Conservation (phyloP, 2,329 filamentous ascomycete species). For the Rosellinia necatrix region DNA sequence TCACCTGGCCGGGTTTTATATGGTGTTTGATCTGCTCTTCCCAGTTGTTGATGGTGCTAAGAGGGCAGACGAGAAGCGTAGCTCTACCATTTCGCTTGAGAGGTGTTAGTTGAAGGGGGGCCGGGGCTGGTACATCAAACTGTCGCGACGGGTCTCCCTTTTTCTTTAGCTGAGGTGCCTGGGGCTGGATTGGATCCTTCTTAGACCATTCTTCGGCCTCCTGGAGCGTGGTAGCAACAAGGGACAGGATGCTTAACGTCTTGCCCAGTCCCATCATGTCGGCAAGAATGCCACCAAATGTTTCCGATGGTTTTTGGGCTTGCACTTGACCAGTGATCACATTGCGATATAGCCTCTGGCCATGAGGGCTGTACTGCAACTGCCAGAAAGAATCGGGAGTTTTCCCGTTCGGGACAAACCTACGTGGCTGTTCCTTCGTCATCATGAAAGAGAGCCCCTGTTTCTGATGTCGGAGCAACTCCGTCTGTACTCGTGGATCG, state of each 20-base stretch:
- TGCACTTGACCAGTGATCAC: conserved; percentile 78
- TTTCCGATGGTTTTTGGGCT: conserved; percentile 64
- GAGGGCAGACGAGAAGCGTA: conserved; percentile 84
- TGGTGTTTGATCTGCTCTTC: conserved; percentile 88
- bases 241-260: conserved; percentile 81
- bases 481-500: conserved; percentile 63
- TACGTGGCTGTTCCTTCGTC: conserved; percentile 72
- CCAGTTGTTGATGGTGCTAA: conserved; percentile 94
- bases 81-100: conserved; percentile 73
- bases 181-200: conserved; percentile 56
- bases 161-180: conserved; percentile 44
- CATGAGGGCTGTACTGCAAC: conserved; percentile 52
- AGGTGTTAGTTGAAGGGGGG: conserved; percentile 53
- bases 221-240: conserved; percentile 69
- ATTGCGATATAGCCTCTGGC: conserved; percentile 72
- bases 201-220: conserved; percentile 67
- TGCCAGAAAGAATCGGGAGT: conserved; percentile 80
- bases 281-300: conserved; percentile 74
- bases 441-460: conserved; percentile 89
- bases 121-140: conserved; percentile 48
- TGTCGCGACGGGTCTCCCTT: conserved; percentile 41
- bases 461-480: conserved; percentile 83
- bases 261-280: conserved; percentile 93
- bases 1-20: conserved; percentile 66
- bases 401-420: conserved; percentile 59